Base-by-base conservation (phyloP, 768 basidiomycete species). In the Leccinum boreale region DNA sequence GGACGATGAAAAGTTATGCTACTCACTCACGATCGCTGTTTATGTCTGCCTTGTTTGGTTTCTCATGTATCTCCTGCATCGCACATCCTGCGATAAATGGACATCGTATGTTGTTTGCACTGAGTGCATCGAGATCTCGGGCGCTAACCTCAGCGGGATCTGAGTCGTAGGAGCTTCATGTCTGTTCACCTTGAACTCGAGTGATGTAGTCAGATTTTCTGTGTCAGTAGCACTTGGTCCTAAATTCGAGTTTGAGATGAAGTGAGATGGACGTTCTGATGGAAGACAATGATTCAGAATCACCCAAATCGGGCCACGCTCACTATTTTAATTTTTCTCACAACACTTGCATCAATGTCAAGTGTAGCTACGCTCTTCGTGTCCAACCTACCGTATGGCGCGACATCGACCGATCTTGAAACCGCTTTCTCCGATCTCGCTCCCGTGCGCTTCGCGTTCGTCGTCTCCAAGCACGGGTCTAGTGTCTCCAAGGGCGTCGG, bases 381-480 rank as follows among this genome's bases (percentile, higher is more conserved):
- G 54, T 94, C 93, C 10, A 94, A 94, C 75, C 77, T 99, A 39
- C 93, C 96, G 0, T 95, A 92, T 70, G 84, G 85, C 44, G 92
- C 87, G 56, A 98, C 97, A 9, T 92, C 92, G 7, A 87, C 86
- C 49, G 94, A 97, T 73, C 79, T 98, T 28, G 85, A 92, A 65
- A 94, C 94, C 0, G 82, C 95, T 21, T 97, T 98, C 77, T 98
- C 95, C 7, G 93, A 95, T 72, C 84, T 97, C 62, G 97, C 94
- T 1, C 97, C 97, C 28, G 90, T 99, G 15, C 84, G 94, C 36
- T 87, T 89, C 19, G 95, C 94, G 0, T 98, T 99, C 67, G 87
- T 99, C 7, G 97, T 98, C 19, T 84, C 86, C 12, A 88, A 94
- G 55, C 85, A 82, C 8, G 87, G 81, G 33, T 82, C 84, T 1